Conservation (phyloP, 805 yeast genomes). For the Barnettozyma vustinii region DNA sequence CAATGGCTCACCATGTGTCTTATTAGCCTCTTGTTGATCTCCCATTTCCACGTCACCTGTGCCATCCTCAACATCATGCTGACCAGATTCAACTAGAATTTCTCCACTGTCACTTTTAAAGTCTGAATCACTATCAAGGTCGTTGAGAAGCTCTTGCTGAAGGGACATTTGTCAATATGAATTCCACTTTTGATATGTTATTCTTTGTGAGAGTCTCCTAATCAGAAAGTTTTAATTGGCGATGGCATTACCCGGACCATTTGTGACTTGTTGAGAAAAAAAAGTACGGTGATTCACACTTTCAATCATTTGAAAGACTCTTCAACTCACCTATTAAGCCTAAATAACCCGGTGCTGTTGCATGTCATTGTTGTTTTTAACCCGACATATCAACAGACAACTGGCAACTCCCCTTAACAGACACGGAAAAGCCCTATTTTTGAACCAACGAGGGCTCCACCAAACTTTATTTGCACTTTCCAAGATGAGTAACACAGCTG, state of each 20-base stretch:
- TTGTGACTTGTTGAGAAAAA: not conserved
- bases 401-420: conserved; percentile 4
- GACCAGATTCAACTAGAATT: not conserved
- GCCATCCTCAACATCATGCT: not conserved
- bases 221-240: not conserved
- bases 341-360: conserved; percentile 7
- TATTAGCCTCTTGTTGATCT: conserved; percentile 8
- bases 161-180: conserved; percentile 12
- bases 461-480: conserved; percentile 1
- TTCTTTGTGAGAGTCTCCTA: not conserved
- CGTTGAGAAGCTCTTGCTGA: conserved; percentile 26
- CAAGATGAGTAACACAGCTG: conserved; percentile 15
- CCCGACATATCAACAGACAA: conserved; percentile 3
- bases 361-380: conserved; percentile 10
- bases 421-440: conserved; percentile 1
- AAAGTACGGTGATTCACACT: not conserved
- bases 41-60: conserved; percentile 4
- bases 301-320: not conserved
- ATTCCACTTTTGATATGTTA: no score
- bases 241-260: not conserved
- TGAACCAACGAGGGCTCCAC: conserved; percentile 6
- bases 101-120: not conserved
- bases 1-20: conserved; percentile 2
- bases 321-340: not conserved
- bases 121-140: conserved; percentile 25